A percentile compares a stretch with the other conserved stretches of the same genome.
phyloP scores from a whole-genome alignment of 2,329 filamentous ascomycete species.

The Talaromyces funiculosus region DNA sequence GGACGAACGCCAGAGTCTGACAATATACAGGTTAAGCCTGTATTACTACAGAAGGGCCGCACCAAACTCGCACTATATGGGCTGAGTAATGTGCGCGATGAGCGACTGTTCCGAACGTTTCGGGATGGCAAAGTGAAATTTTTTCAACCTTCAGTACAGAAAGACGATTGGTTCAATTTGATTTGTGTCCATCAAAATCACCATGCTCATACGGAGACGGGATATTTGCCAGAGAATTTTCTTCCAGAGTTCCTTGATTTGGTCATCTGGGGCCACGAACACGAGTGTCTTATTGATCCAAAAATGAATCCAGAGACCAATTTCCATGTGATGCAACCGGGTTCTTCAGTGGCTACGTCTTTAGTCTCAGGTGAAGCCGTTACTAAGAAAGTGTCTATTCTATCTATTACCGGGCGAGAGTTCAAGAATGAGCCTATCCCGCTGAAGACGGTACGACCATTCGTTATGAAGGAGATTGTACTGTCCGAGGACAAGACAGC shows the following conservation, averaged over 20 bases:
- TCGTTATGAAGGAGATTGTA: slow-evolving; percentile 77
- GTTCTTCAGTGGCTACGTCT: slow-evolving; percentile 92
- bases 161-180: slow-evolving; percentile 90
- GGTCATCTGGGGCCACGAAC: slow-evolving; percentile 94
- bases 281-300: slow-evolving; percentile 90
- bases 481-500: slow-evolving; percentile 71
- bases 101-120: slow-evolving; percentile 90
- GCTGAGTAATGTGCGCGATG: slow-evolving; percentile 91
- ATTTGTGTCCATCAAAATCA: slow-evolving; percentile 96
- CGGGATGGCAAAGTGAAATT: slow-evolving; percentile 90
- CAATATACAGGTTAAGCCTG: slow-evolving; percentile 85
- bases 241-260: slow-evolving; percentile 87
- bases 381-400: slow-evolving; percentile 80
- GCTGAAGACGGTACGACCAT: slow-evolving; percentile 83
- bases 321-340: slow-evolving; percentile 95
- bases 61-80: slow-evolving; percentile 93
- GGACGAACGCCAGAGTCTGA: slow-evolving; percentile 87
- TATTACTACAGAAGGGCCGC: slow-evolving; percentile 84
- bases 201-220: slow-evolving; percentile 81
- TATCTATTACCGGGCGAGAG: slow-evolving; percentile 75
- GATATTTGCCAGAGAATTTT: slow-evolving; percentile 91
- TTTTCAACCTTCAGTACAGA: slow-evolving; percentile 74
- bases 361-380: slow-evolving; percentile 84
- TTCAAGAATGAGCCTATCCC: slow-evolving; percentile 76
- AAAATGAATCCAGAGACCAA: slow-evolving; percentile 75